Conservation (phyloP, 805 yeast genomes). For the Hanseniaspora hatyaiensis region DNA sequence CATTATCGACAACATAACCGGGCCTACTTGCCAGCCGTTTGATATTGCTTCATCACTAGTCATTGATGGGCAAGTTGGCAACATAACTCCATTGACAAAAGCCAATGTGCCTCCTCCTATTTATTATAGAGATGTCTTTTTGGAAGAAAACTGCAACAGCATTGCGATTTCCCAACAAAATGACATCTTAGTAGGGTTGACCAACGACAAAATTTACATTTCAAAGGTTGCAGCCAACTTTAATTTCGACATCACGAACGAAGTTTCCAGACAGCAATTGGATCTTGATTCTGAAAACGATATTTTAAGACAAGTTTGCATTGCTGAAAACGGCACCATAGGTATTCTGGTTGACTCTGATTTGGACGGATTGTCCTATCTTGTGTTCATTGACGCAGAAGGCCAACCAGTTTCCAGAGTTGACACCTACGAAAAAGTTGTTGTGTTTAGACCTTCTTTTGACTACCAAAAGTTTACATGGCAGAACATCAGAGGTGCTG, state of each 20-base stretch:
- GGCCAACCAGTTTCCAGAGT: constrained; percentile 26
- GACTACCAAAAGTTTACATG: constrained; percentile 43
- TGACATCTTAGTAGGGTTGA: constrained; percentile 45
- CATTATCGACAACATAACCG: constrained; percentile 49
- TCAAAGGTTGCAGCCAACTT: constrained; percentile 35
- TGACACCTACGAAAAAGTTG: constrained; percentile 40
- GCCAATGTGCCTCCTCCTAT: constrained; percentile 96
- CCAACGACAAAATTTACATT: constrained; percentile 36
- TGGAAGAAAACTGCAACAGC: constrained; percentile 46
- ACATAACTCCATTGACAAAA: constrained; percentile 67
- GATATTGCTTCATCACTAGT: constrained; percentile 75
- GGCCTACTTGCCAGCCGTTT: constrained; percentile 52
- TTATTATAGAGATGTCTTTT: constrained; percentile 53
- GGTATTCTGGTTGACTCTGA: constrained; percentile 52
- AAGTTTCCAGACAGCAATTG: constrained; percentile 18
- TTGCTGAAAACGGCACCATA: constrained; percentile 39
- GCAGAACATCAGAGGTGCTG: constrained; percentile 53
- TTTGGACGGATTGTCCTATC: constrained; percentile 36
- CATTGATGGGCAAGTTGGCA: constrained; percentile 59
- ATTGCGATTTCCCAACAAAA: constrained; percentile 54
- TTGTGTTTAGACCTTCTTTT: constrained; percentile 44
- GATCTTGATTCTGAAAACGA: constrained; percentile 35
- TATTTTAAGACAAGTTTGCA: constrained; percentile 51
- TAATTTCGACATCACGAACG: constrained; percentile 15
- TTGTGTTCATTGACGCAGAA: constrained; percentile 31